Conservation (phyloP, 352 stramenopile genomes). For the Phytophthora kernoviae region DNA sequence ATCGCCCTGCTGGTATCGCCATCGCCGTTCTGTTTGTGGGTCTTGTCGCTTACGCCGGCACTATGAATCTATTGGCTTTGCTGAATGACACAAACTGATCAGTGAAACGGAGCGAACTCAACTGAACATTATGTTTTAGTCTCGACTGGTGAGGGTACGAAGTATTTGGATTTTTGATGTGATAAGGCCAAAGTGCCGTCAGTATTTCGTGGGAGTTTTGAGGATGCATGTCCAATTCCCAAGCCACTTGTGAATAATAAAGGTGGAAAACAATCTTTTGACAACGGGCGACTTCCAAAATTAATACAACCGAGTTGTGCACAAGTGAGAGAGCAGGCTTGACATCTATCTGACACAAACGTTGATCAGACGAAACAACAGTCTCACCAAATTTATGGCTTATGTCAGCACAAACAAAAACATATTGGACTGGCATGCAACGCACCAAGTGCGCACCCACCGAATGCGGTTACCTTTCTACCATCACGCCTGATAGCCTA, state of each 20-base stretch:
- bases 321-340: too few species aligned
- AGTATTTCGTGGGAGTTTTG: constrained; percentile 19
- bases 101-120: not conserved
- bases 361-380: too few species aligned
- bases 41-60: constrained; percentile 46
- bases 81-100: constrained; percentile 37
- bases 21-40: constrained; percentile 47
- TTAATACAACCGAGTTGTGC: too few species aligned
- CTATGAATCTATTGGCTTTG: constrained; percentile 47
- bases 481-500: too few species aligned
- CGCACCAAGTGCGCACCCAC: too few species aligned
- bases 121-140: not conserved
- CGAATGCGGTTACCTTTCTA: too few species aligned
- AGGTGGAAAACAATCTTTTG: not conserved
- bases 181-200: constrained; percentile 10
- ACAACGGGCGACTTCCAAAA: too few species aligned
- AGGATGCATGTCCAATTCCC: constrained; percentile 8
- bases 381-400: too few species aligned
- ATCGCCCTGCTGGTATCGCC: constrained; percentile 39
- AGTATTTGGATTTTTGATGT: constrained; percentile 24
- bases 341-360: too few species aligned
- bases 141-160: constrained; percentile 6
- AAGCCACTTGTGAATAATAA: constrained; percentile 22
- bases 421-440: too few species aligned
- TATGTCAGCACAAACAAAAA: too few species aligned